phyloP scores from a whole-genome alignment of 148 eudicot species.

The Vaccinium corymbosum region DNA sequence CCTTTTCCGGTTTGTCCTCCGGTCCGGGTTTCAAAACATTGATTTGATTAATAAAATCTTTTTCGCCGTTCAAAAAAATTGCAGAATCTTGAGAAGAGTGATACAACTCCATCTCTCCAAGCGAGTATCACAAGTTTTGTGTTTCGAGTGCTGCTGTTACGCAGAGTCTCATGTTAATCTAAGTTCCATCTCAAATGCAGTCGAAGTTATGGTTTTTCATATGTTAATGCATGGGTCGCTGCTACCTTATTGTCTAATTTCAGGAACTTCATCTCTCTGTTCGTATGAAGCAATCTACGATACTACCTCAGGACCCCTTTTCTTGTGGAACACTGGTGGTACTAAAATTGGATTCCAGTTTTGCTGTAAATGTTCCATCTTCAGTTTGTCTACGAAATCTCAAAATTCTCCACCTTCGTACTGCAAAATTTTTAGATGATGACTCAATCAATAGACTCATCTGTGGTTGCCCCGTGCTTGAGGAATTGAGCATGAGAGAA shows the following conservation, averaged over 20 bases:
- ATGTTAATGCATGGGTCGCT: constrained; percentile 6
- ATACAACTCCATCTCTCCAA: neutral
- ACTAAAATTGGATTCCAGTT: constrained; percentile 1
- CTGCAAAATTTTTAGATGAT: neutral
- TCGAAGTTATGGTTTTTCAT: neutral
- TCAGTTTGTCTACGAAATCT: constrained; percentile 10
- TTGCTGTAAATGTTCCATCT: neutral
- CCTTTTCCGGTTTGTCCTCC: too few species aligned
- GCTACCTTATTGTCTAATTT: neutral
- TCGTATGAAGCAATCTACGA: neutral
- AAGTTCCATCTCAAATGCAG: constrained; percentile 15
- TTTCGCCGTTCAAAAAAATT: too few species aligned
- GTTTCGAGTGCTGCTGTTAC: neutral
- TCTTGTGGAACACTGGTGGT: constrained; percentile 10
- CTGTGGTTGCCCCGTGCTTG: neutral
- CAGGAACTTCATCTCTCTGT: constrained; percentile 12
- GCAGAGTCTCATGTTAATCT: neutral
- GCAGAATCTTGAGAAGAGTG: too few species aligned
- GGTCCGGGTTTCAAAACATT: too few species aligned
- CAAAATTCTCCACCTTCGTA: constrained; percentile 13
- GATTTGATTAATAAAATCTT: too few species aligned
- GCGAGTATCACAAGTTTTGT: neutral
- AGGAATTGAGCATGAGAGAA: neutral
- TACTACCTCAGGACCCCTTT: neutral
- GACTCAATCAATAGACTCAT: neutral